Evolutionary conservation across 345 rosid species (phyloP), one percentile per base, ranked within the genome.

Genomic region (Populus nigra): DNA sequence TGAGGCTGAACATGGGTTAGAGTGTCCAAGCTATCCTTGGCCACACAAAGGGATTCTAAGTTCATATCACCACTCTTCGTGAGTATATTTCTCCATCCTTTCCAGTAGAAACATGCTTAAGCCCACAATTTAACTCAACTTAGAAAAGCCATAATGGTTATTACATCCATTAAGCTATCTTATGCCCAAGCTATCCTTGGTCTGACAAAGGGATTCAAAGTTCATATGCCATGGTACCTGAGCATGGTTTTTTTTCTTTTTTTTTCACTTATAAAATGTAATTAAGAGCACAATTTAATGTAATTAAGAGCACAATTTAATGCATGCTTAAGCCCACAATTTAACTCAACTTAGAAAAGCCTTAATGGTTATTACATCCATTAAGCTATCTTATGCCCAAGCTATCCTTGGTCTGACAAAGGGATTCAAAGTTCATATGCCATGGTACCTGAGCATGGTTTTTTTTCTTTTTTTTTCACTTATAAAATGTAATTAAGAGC

Each of bases 31-130:
- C 80, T 96, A 96, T 88, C 99, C 99, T 73, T 96, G 99, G 99
- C 99, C 99, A 85, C 99, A 96, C 78, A 50, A 85, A 72, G 99
- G 99, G 83, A 96, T 96, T 79, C 94, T 96, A 38, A 92, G 98
- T 83, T 96, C 99, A 65, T 96, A 96, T 72, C 98, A 96, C 83
- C 99, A 96, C 87, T 93, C 98, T 57, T 96, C 99, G 99, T 96
- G 82, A 92, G 99, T 91, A 33, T 62, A 45, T 11, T 70, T 80
- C 73, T 61, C 27, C 68, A 13, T 57, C n/a, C 82, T 71, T 74
- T 74, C 8, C 76, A 18, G 49, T 78, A 39, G 50, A 25, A 35
- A 36, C 23, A 53, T 76, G 69, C 23, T 72, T 49, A 8, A 57
- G 27, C 66, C 61, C 43, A 9, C 53, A 5, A 10, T 69, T 69